phyloP scores from a whole-genome alignment of 2,329 filamentous ascomycete genomes.

The Coccinonectria pachysandricola region DNA sequence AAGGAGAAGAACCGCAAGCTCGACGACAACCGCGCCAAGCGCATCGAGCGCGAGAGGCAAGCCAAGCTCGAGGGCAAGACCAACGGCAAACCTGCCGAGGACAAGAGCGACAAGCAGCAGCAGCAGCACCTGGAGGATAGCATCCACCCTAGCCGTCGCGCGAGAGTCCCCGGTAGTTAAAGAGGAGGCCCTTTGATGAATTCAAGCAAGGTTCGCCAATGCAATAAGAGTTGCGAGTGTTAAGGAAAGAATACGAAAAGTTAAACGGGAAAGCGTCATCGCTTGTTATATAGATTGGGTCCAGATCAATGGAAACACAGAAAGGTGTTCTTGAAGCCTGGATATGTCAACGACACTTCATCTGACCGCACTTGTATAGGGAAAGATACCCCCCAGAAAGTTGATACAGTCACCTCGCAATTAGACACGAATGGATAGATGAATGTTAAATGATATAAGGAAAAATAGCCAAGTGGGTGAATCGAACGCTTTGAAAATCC shows the following conservation, averaged over 20 bases:
- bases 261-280: no score
- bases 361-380: slow-evolving; percentile 11
- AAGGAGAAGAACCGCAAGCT: slow-evolving; percentile 78
- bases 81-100: slow-evolving; percentile 15
- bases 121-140: slow-evolving; percentile 23
- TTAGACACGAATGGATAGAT: slow-evolving; percentile 1
- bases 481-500: no score
- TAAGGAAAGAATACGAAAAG: no score
- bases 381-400: slow-evolving; percentile 21
- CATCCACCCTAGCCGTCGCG: slow-evolving; percentile 44
- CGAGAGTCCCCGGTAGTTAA: slow-evolving; percentile 14
- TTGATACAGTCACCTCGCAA: slow-evolving; percentile 15
- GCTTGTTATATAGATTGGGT: no score
- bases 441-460: no score
- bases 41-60: slow-evolving; percentile 36
- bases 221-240: no score
- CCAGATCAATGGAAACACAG: no score
- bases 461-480: no score
- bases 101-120: no score
- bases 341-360: no score
- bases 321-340: no score
- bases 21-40: slow-evolving; percentile 49
- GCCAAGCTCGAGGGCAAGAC: slow-evolving; percentile 21
- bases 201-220: no score
- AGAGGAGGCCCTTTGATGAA: slow-evolving; percentile 4